These are phyloP conservation scores for Botryotinia calthae DNA, from an alignment of 2,329 filamentous ascomycete genomes.

Conservation along the genomic window DNA sequence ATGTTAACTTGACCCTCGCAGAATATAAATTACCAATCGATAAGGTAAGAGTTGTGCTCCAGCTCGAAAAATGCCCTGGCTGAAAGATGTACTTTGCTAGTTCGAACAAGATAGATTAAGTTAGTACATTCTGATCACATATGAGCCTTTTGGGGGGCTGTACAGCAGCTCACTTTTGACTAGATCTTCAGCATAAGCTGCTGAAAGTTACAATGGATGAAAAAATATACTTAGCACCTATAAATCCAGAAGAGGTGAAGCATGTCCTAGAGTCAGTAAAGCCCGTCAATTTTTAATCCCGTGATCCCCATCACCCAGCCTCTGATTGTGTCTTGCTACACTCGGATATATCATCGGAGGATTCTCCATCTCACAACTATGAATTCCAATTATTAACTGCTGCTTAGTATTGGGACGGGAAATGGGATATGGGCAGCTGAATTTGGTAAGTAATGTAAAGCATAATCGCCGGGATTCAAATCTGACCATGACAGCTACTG, in stretches of 20 bases:
- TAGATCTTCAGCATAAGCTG: slow-evolving; percentile 30
- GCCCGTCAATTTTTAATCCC: neutral
- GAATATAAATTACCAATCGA: slow-evolving; percentile 36
- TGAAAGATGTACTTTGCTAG: slow-evolving; percentile 1
- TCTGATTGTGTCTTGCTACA: neutral
- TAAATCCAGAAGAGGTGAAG: slow-evolving; percentile 32
- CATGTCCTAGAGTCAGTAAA: slow-evolving; percentile 39
- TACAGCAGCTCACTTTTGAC: slow-evolving; percentile 1
- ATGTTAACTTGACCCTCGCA: neutral
- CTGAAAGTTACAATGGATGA: slow-evolving; percentile 24
- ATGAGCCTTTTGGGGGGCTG: neutral
- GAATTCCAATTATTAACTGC: neutral
- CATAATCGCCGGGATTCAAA: neutral
- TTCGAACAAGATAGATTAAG: slow-evolving; percentile 23
- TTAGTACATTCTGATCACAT: neutral
- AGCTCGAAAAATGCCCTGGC: neutral
- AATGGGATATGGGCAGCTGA: slow-evolving; percentile 61
- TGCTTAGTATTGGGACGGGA: slow-evolving; percentile 44
- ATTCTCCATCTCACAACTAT: neutral
- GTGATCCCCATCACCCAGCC: neutral
- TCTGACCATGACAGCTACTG: slow-evolving; percentile 10
- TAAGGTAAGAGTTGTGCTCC: slow-evolving; percentile 22
- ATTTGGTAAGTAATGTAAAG: slow-evolving; percentile 46
- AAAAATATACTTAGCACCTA: slow-evolving; percentile 29
- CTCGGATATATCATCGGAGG: neutral